Conservation (phyloP, 345 rosid genomes). For the Eucalyptus sp. region DNA sequence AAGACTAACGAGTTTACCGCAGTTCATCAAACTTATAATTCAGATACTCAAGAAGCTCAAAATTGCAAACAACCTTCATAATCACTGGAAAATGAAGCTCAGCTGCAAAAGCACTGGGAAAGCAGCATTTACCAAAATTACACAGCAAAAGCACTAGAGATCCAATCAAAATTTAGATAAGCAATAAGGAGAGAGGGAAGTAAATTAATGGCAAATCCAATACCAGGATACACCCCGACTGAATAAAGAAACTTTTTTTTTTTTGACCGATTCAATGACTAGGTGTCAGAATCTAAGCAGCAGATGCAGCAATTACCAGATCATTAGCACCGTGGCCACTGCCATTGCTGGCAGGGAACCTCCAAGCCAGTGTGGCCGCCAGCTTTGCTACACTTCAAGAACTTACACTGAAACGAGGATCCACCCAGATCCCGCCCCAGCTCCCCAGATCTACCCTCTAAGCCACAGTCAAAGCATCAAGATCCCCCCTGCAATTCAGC, state of each 20-base stretch:
- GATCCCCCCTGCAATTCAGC: slow-evolving; percentile 30
- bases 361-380: slow-evolving; percentile 89
- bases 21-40: background rate
- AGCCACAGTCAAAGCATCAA: slow-evolving; percentile 51
- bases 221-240: background rate
- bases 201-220: background rate
- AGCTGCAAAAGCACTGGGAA: background rate
- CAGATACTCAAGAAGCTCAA: background rate
- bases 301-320: slow-evolving; percentile 22
- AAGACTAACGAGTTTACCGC: background rate
- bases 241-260: background rate
- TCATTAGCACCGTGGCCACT: slow-evolving; percentile 57
- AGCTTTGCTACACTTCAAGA: slow-evolving; percentile 30
- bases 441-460: slow-evolving; percentile 49
- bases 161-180: background rate
- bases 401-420: slow-evolving; percentile 6
- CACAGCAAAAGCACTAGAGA: background rate
- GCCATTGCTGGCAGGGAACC: slow-evolving; percentile 70
- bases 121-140: background rate
- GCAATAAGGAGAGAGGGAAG: background rate
- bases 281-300: background rate
- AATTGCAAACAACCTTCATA: background rate
- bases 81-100: background rate
- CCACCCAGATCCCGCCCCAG: background rate
- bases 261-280: background rate